A percentile compares a stretch with the other conserved stretches of the same genome.
Conservation (phyloP, 2,329 filamentous ascomycete species). For the Fusarium anguioides region DNA sequence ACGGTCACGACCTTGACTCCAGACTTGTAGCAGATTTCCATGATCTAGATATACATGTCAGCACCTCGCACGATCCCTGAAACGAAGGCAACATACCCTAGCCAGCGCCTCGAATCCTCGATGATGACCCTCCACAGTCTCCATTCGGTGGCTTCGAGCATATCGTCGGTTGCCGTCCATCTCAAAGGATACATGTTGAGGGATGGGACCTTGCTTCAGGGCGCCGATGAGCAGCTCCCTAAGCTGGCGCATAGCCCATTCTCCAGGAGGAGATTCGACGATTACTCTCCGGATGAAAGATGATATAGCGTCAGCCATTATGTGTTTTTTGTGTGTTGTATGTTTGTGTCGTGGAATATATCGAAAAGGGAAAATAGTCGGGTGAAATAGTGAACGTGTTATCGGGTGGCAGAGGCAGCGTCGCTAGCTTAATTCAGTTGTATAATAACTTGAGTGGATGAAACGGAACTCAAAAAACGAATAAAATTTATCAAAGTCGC, state of each 20-base stretch:
- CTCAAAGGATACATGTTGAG: slow-evolving; percentile 97
- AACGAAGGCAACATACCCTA: slow-evolving; percentile 70
- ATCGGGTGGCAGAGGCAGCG: slow-evolving; percentile 9
- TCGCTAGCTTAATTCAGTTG: slow-evolving; percentile 15
- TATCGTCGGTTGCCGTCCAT: slow-evolving; percentile 99
- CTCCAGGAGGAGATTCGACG: slow-evolving; percentile 86
- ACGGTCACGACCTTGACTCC: slow-evolving; percentile 97
- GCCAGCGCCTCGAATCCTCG: slow-evolving; percentile 95
- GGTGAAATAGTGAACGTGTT: slow-evolving; percentile 37
- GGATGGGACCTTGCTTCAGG: slow-evolving; percentile 88
- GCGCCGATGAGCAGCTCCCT: slow-evolving; percentile 89
- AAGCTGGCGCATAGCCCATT: slow-evolving; percentile 84
- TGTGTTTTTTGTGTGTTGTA: neutral
- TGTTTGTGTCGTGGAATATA: slow-evolving; percentile 5
- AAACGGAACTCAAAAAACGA: neutral
- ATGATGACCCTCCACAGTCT: slow-evolving; percentile 96
- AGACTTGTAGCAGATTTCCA: slow-evolving; percentile 98
- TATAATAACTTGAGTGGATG: neutral
- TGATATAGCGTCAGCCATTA: slow-evolving; percentile 66
- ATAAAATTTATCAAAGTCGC: slow-evolving; percentile 11
- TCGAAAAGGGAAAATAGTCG: slow-evolving; percentile 19
- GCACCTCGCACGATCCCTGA: neutral
- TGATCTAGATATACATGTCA: slow-evolving; percentile 66
- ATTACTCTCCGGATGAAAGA: slow-evolving; percentile 73
- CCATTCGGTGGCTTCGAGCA: slow-evolving; percentile 88